Conservation (phyloP, 768 basidiomycete species). For the Rhizopogon sp. region DNA sequence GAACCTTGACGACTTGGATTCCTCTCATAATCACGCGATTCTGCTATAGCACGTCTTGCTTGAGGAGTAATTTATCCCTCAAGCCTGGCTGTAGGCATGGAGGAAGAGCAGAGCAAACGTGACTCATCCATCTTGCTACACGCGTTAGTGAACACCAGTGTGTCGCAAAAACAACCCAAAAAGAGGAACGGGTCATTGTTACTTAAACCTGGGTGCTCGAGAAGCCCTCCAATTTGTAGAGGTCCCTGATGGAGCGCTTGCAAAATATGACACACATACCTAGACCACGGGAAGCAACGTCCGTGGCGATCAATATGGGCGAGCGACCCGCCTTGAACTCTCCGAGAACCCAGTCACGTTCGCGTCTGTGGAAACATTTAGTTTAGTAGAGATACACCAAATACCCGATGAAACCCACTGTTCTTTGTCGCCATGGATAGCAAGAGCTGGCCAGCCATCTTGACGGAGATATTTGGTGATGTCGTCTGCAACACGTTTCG, state of each 20-base stretch:
- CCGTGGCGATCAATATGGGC: conserved; percentile 97
- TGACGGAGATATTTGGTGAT: conserved; percentile 96
- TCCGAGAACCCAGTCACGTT: conserved; percentile 98
- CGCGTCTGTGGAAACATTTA: conserved; percentile 49
- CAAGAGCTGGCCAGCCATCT: conserved; percentile 99
- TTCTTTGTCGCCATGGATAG: conserved; percentile 99
- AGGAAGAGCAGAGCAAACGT: not conserved
- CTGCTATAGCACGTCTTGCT: conserved; percentile 2
- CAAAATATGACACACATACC: conserved; percentile 69
- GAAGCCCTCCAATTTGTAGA: conserved; percentile 6
- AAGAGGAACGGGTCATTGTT: not conserved
- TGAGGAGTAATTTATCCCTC: not conserved
- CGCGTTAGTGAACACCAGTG: conserved; percentile 3
- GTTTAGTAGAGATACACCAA: not conserved
- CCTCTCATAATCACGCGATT: conserved; percentile 3
- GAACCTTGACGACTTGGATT: conserved; percentile 2
- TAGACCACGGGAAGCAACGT: conserved; percentile 98
- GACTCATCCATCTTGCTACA: conserved; percentile 2
- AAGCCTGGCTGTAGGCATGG: conserved; percentile 2
- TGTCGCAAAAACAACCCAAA: not conserved
- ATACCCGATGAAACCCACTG: conserved; percentile 54
- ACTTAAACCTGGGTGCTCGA: conserved; percentile 1
- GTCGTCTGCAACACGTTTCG: conserved; percentile 97
- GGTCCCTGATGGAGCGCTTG: conserved; percentile 41
- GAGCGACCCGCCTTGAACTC: conserved; percentile 99